Evolutionary conservation across 331 rosid species (phyloP).

Genomic region (Ulmus americana): DNA sequence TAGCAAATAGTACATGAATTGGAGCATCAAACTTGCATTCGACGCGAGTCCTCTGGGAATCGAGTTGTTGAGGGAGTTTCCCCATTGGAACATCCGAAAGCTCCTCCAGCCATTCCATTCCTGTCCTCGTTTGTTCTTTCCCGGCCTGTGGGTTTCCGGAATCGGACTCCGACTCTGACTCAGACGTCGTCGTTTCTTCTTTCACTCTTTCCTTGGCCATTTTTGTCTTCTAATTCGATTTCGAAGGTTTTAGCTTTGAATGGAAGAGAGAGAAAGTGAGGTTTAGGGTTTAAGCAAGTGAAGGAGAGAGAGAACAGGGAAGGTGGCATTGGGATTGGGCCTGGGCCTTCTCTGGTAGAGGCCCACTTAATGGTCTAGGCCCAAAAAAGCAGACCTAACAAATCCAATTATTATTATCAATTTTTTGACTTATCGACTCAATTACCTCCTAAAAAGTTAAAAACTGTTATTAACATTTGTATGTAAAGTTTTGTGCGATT

Average conservation of each 20-base stretch:
- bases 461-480: too few relatives aligned
- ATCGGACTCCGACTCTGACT: slow-evolving; percentile 23
- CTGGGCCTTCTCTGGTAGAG: too few relatives aligned
- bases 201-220: slow-evolving; percentile 28
- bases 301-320: not conserved
- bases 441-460: too few relatives aligned
- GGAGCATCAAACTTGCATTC: slow-evolving; percentile 80
- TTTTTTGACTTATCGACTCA: too few relatives aligned
- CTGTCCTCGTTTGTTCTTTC: slow-evolving; percentile 19
- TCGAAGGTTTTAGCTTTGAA: not conserved
- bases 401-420: too few relatives aligned
- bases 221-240: slow-evolving; percentile 11
- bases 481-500: too few relatives aligned
- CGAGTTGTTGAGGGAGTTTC: slow-evolving; percentile 56
- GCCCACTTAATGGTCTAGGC: too few relatives aligned
- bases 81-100: slow-evolving; percentile 61
- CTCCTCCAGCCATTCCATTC: slow-evolving; percentile 48
- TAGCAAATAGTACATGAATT: slow-evolving; percentile 39
- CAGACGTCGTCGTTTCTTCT: slow-evolving; percentile 22
- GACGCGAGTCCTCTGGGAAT: slow-evolving; percentile 64
- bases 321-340: not conserved
- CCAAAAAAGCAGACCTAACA: too few relatives aligned
- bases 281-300: slow-evolving; percentile 21
- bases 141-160: slow-evolving; percentile 4
- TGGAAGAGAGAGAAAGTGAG: not conserved